Conservation (phyloP, 2,329 filamentous ascomycete genomes). For the Trichoderma sp. region DNA sequence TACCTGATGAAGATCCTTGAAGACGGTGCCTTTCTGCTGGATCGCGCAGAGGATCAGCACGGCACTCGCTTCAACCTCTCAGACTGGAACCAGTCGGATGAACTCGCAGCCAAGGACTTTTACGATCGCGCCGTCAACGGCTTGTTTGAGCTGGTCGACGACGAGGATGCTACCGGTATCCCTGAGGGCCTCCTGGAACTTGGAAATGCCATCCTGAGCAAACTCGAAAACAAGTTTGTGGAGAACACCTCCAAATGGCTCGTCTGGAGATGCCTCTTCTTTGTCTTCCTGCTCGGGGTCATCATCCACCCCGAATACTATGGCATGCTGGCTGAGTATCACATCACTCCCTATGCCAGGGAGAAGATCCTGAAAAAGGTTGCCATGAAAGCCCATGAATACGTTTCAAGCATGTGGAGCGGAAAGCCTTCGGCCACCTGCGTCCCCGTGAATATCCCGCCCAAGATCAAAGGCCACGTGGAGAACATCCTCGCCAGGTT, state of each 20-base stretch:
- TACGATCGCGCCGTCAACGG: constrained; percentile 78
- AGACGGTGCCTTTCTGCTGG: constrained; percentile 85
- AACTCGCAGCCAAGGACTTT: constrained; percentile 81
- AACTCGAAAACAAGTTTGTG: constrained; percentile 68
- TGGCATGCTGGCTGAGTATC: constrained; percentile 79
- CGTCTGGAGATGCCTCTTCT: constrained; percentile 89
- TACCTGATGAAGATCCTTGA: constrained; percentile 94
- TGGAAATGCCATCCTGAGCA: constrained; percentile 76
- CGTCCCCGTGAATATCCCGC: constrained; percentile 48
- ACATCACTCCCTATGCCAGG: constrained; percentile 86
- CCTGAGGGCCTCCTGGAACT: constrained; percentile 82
- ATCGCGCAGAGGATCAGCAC: constrained; percentile 77
- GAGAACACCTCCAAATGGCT: constrained; percentile 78
- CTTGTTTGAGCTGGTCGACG: constrained; percentile 82
- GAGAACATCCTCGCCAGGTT: constrained; percentile 69
- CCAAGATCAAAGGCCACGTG: constrained; percentile 64
- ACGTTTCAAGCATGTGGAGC: constrained; percentile 76
- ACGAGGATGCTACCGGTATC: constrained; percentile 79
- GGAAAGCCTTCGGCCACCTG: constrained; percentile 58
- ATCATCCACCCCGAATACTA: constrained; percentile 85
- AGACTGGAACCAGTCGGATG: constrained; percentile 73
- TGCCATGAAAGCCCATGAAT: constrained; percentile 73
- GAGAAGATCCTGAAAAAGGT: constrained; percentile 79
- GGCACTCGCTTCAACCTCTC: constrained; percentile 69
- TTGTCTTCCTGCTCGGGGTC: constrained; percentile 77